These are phyloP conservation scores for Candida sanyaensis DNA, from an alignment of 1,139 yeast genomes.

Conservation along the genomic window DNA sequence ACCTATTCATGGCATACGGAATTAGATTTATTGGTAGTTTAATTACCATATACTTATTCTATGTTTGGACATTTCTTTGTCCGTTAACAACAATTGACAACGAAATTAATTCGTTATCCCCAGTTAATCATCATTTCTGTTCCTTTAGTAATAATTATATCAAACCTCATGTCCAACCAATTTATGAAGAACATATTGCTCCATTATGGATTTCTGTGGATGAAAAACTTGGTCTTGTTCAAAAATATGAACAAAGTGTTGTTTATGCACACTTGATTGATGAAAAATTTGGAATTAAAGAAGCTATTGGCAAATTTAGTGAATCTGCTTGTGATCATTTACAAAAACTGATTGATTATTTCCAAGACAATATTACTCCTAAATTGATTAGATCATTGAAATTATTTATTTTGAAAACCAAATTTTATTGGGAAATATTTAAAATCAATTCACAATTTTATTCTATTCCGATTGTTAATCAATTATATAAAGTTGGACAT, in stretches of 20 bases:
- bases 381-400: not conserved
- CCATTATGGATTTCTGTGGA: slow-evolving; percentile 11
- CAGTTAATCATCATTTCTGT: slow-evolving; percentile 17
- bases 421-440: slow-evolving; percentile 1
- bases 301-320: not conserved
- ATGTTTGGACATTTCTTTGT: slow-evolving; percentile 16
- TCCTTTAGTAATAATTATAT: slow-evolving; percentile 10
- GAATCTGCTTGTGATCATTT: slow-evolving; percentile 5
- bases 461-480: slow-evolving; percentile 3
- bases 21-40: slow-evolving; percentile 6
- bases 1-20: slow-evolving; percentile 5
- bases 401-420: slow-evolving; percentile 2
- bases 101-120: slow-evolving; percentile 9
- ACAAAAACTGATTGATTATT: slow-evolving; percentile 7
- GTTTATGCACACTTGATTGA: slow-evolving; percentile 4
- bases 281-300: slow-evolving; percentile 6
- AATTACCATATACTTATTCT: slow-evolving; percentile 10
- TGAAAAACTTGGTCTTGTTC: slow-evolving; percentile 8
- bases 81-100: slow-evolving; percentile 10
- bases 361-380: slow-evolving; percentile 6
- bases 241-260: slow-evolving; percentile 3
- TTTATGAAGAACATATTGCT: slow-evolving; percentile 10
- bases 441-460: slow-evolving; percentile 1
- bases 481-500: not conserved
- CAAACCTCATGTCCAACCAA: slow-evolving; percentile 14